These are phyloP conservation scores for Xylariaceae sp. DNA, from an alignment of 2,329 filamentous ascomycete genomes.

Conservation along the genomic window DNA sequence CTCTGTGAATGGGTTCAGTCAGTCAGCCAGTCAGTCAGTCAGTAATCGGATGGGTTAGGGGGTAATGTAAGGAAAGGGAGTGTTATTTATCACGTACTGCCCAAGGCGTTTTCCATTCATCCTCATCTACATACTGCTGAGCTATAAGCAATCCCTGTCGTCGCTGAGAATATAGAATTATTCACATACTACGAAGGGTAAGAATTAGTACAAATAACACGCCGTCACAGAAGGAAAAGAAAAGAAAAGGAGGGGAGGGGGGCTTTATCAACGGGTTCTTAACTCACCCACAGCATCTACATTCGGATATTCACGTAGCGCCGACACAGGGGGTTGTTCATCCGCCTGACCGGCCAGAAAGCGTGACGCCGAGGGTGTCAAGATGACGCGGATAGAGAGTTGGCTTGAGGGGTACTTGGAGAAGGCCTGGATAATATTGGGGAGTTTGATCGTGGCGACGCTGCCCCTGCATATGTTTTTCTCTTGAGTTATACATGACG, in stretches of 20 bases:
- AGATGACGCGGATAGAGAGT: conserved; percentile 77
- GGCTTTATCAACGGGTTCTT: background rate
- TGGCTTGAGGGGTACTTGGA: conserved; percentile 32
- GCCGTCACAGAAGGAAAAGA: background rate
- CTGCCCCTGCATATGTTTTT: conserved; percentile 38
- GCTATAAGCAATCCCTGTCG: conserved; percentile 4
- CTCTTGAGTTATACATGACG: conserved; percentile 18
- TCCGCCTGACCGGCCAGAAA: conserved; percentile 71
- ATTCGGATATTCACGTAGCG: conserved; percentile 55
- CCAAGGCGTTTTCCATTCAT: conserved; percentile 82
- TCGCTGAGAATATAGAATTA: background rate
- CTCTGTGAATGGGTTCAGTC: conserved; percentile 34
- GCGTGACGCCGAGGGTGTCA: conserved; percentile 65
- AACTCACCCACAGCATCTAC: conserved; percentile 61
- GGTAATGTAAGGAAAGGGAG: background rate
- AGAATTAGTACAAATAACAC: background rate
- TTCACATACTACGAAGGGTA: conserved; percentile 7
- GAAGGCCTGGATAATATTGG: conserved; percentile 58
- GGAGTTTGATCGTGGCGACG: conserved; percentile 85
- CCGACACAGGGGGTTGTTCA: conserved; percentile 67
- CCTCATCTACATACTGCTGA: conserved; percentile 62
- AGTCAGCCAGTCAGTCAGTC: background rate
- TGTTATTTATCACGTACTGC: conserved; percentile 28
- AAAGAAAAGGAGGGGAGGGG: background rate
- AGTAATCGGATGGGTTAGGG: background rate